phyloP scores from a whole-genome alignment of 495 filamentous ascomycete species.

The Evansstolkia leycettana region DNA sequence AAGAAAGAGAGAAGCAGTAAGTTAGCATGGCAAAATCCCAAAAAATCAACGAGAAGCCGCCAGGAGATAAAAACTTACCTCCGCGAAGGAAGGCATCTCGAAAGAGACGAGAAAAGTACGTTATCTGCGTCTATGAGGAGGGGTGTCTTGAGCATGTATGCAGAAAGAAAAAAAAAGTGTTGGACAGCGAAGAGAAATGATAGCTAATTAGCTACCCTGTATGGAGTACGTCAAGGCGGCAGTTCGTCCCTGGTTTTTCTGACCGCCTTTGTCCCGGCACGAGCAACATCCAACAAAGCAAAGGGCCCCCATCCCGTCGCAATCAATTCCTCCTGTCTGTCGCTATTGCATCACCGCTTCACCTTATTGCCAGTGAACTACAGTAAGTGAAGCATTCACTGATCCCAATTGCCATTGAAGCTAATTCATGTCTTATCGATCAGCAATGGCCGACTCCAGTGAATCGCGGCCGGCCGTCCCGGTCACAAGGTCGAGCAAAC shows the following conservation, averaged over 20 bases:
- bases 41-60: background rate
- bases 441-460: conserved; percentile 46
- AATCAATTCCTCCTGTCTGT: conserved; percentile 5
- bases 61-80: conserved; percentile 17
- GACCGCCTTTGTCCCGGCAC: conserved; percentile 25
- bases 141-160: background rate
- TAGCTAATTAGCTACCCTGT: too few species aligned
- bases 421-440: conserved; percentile 11
- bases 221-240: too few species aligned
- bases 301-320: conserved; percentile 14
- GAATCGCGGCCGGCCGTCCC: conserved; percentile 34
- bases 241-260: conserved; percentile 22
- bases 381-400: too few species aligned
- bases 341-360: too few species aligned
- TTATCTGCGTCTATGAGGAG: background rate
- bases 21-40: too few species aligned
- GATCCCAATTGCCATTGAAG: background rate
- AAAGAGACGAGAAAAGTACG: conserved; percentile 6
- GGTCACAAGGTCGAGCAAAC: conserved; percentile 46
- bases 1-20: background rate
- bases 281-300: too few species aligned
- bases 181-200: too few species aligned
- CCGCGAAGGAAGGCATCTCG: conserved; percentile 29
- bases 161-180: conserved; percentile 11
- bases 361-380: too few species aligned